Evolutionary conservation across 2,329 filamentous ascomycete genomes (phyloP).

Genomic region (Calonectria naviculata): DNA sequence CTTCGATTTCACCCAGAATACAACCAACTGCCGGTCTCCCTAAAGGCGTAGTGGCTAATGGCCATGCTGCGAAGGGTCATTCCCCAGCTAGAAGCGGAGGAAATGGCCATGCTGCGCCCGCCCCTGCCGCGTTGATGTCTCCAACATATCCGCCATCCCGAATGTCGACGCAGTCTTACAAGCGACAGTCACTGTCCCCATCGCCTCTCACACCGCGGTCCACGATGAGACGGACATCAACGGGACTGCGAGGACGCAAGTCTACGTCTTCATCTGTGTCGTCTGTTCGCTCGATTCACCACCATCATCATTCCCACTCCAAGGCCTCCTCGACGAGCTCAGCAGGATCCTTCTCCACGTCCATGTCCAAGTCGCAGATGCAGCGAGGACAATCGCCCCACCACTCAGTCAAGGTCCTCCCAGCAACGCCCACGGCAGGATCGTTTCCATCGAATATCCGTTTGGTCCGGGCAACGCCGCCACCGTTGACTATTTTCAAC

Average conservation of each 20-base stretch:
- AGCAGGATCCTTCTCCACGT: conserved; percentile 77
- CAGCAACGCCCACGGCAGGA: conserved; percentile 81
- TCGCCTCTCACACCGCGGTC: conserved; percentile 89
- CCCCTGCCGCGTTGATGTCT: conserved; percentile 39
- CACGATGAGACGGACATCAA: conserved; percentile 84
- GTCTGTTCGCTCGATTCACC: conserved; percentile 90
- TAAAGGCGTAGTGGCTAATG: conserved; percentile 63
- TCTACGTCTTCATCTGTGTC: conserved; percentile 97
- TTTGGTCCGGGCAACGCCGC: conserved; percentile 73
- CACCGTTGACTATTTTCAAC: conserved; percentile 65
- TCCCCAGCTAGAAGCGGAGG: conserved; percentile 25
- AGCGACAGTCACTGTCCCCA: conserved; percentile 85
- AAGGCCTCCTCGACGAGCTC: conserved; percentile 96
- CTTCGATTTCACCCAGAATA: conserved; percentile 48
- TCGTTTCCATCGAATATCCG: conserved; percentile 89
- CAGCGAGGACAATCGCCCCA: conserved; percentile 80
- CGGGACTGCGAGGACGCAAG: conserved; percentile 88
- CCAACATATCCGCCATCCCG: conserved; percentile 44
- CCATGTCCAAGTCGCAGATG: conserved; percentile 74
- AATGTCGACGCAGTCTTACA: conserved; percentile 59
- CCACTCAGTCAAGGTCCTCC: conserved; percentile 93
- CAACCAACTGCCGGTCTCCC: conserved; percentile 58
- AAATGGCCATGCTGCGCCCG: conserved; percentile 32
- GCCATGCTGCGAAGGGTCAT: conserved; percentile 51
- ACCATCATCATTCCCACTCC: conserved; percentile 87